Conservation (phyloP, 1,284 basidiomycete genomes). For the Ustilago curta region DNA sequence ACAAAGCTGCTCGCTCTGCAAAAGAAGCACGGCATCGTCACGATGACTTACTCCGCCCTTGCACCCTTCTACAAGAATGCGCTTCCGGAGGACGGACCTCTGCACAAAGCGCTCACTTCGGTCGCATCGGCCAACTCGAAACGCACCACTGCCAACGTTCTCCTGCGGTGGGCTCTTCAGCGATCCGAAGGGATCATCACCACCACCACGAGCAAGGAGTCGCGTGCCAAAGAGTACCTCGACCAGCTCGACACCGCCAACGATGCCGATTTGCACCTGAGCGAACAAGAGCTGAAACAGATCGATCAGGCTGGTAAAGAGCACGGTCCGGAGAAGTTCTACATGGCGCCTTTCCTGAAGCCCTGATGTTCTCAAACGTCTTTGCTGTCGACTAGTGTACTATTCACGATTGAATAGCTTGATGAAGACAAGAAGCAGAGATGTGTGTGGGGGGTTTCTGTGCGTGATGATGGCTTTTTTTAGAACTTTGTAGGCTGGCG, state of each 20-base stretch:
- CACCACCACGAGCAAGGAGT: constrained; percentile 51
- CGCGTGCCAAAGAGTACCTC: constrained; percentile 45
- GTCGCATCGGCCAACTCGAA: constrained; percentile 42
- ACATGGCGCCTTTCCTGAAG: constrained; percentile 43
- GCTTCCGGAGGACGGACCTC: constrained; percentile 31
- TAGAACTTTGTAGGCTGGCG: background rate
- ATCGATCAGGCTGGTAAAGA: constrained; percentile 51
- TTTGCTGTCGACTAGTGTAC: background rate
- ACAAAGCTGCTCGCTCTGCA: constrained; percentile 43
- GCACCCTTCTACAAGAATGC: constrained; percentile 49
- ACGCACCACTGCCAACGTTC: constrained; percentile 39
- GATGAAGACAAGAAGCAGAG: background rate
- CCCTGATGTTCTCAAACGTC: constrained; percentile 1
- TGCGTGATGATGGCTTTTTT: background rate
- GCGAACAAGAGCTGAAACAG: constrained; percentile 42
- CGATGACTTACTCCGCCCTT: constrained; percentile 52
- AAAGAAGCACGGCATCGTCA: constrained; percentile 49
- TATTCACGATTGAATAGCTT: no score
- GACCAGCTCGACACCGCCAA: constrained; percentile 43
- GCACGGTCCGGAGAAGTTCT: constrained; percentile 47
- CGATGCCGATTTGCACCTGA: constrained; percentile 27
- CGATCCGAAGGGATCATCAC: constrained; percentile 53
- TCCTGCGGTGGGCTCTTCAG: constrained; percentile 54
- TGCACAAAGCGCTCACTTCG: constrained; percentile 40
- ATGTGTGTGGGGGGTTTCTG: constrained; percentile 5